Percentiles rank a stretch among this genome's conserved stretches.
Conservation (phyloP, 1,284 basidiomycete species). For the Puccinia polysora region DNA sequence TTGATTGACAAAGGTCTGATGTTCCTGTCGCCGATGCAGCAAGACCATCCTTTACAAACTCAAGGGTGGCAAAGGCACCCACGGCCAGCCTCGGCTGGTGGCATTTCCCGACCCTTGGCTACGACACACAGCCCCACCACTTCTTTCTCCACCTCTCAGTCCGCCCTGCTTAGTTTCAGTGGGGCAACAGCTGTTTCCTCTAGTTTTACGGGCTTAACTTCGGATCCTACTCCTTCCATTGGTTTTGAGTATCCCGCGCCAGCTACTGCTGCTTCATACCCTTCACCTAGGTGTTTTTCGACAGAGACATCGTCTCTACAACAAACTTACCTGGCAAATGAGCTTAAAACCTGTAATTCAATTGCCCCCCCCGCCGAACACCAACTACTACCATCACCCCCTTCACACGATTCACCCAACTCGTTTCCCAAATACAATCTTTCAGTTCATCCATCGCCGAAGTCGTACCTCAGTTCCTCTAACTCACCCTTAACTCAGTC, state of each 20-base stretch:
- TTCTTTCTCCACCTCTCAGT: slow-evolving; percentile 20
- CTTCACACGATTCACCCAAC: slow-evolving; percentile 12
- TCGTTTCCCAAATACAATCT: slow-evolving; percentile 2
- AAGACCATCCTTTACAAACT: slow-evolving; percentile 4
- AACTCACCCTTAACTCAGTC: slow-evolving; percentile 14
- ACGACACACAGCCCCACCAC: neutral
- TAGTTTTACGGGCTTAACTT: neutral
- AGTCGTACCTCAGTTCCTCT: slow-evolving; percentile 9
- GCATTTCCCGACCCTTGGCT: slow-evolving; percentile 1
- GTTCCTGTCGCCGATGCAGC: neutral
- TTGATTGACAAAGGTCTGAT: neutral
- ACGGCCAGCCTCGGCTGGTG: slow-evolving; percentile 10
- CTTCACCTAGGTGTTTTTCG: slow-evolving; percentile 1
- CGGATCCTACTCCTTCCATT: slow-evolving; percentile 8
- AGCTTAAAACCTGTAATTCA: neutral
- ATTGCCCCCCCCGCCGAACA: slow-evolving; percentile 2
- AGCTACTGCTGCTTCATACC: slow-evolving; percentile 14
- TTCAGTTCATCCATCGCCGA: neutral
- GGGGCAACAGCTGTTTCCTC: neutral
- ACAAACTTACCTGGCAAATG: neutral
- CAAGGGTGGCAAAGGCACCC: neutral
- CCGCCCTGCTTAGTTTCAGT: neutral
- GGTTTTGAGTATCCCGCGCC: slow-evolving; percentile 16
- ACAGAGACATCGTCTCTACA: neutral
- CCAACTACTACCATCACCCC: neutral